Evolutionary conservation across 1,284 basidiomycete species (phyloP), one percentile per base, ranked within the genome.

Genomic region (Lignosus rhinocerotis): DNA sequence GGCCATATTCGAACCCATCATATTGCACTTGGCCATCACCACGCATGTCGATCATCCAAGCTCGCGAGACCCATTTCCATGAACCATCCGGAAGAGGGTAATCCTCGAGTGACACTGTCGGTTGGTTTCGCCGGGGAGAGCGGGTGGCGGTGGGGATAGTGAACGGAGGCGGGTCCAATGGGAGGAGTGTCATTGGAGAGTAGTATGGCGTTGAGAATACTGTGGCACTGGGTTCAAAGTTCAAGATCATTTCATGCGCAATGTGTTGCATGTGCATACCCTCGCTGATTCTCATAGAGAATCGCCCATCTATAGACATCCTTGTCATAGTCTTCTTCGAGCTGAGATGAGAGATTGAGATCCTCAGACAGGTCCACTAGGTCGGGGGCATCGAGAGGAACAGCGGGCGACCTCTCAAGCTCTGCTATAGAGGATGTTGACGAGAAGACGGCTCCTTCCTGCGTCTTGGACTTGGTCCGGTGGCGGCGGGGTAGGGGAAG

Each of bases 41-140:
- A 41, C 87, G 86, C 90, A 93, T 93, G 74, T 93, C 91, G 58
- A 92, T 84, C 88, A 93, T 89, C 90, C 90, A 93, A 7, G 80
- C 73, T 36, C 81, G 80, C 38, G 88, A 90, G 2, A 91, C 84
- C 90, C 90, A 93, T 45, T 74, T 79, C 91, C 91, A 93, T 11
- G 80, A 83, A 25, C 88, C 90, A 65, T 92, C 88, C 1, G 90
- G 91, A 25, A 93, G 80, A n/a, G 88, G 87, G 65, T 88, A 93
- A 51, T 82, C 80, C 4, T 73, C 70, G 6, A 90, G 78, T 9
- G 85, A 80, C 49, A 87, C 76, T 4, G 80, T 78, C 1, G 84
- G 80, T 63, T 84, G 66, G 41, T 62, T 59, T 51, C 73, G 73
- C 16, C 78, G 78, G 45, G 65, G 60, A 48, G 73, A 73, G 17